Evolutionary conservation across 2,329 filamentous ascomycete species (phyloP), one percentile per base, ranked within the genome.

Genomic region (Fusarium sp.): DNA sequence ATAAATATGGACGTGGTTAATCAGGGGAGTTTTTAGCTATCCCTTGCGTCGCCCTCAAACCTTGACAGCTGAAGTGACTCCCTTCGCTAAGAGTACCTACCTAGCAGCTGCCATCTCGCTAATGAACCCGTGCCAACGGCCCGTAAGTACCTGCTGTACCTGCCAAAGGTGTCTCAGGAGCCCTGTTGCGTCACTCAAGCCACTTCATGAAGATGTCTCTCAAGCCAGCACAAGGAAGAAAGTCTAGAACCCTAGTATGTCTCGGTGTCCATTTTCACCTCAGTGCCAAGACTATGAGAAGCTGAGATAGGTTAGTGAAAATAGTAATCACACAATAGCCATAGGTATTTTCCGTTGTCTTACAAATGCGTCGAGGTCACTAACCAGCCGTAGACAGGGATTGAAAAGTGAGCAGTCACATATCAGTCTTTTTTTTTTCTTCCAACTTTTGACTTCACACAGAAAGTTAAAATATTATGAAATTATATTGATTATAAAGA

Each of bases 161-260:
- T 50, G 33, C 41, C 42, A 61, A 44, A 41, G n/a, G 23, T 20
- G 49, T 50, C 55, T 63, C 35, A 37, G 45, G 30, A 59, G 33
- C 45, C n/a, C 45, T 64, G 20, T 58, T 54, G 60, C 42, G 52
- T 61, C 69, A 69, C 56, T 37, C 40, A 40, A 44, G 41, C 33
- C 45, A 63, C 60, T 48, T 38, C 48, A 48, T 46, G 48, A 58
- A 55, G 60, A 71, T 58, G 55, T 37, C n/a, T 44, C 57, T 30
- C 26, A 18, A 38, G 45, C 61, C 23, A 45, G 15, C 50, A 26
- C 33, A 54, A 30, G 23, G 64, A 27, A 45, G 20, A 49, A 37
- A 54, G 64, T 52, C 68, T 57, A 64, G 60, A 55, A 44, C 44
- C 57, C 52, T 26, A 30, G 27, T n/a, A 69, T 71, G 64, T 65